Evolutionary conservation across 768 basidiomycete species (phyloP), one percentile per base, ranked within the genome.

Genomic region (Agaricus blazei): DNA sequence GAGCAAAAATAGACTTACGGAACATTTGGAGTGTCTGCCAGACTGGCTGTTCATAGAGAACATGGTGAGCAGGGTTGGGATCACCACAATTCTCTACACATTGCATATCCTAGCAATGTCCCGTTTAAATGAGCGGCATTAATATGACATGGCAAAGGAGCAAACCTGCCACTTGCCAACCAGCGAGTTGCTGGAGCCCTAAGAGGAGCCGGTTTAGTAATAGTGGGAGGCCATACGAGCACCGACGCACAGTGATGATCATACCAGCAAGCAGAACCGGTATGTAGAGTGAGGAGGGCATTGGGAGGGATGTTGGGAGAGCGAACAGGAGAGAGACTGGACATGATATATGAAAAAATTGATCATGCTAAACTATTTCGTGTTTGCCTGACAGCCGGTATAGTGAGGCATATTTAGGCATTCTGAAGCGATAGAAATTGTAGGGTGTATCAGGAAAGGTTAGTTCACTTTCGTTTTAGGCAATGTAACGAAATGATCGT

Each of bases 21-120:
- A 91, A 92, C 90, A 92, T 93, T 69, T 91, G 89, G 40, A 93
- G 78, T 12, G 84, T 91, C 70, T 93, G 91, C 89, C 92, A 90
- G 26, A 96, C 92, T 5, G 93, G 94, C 68, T 98, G 96, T 65
- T 98, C 94, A 68, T 90, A 98, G 29, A 91, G 79, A 48, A 93
- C 77, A 52, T 80, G 83, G 36, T 75, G 73, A 3, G 64, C 58
- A 1, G 85, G 80, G 68, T 90, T 74, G 37, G 80, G 80, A 59
- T 85, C 79, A 46, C 68, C 67, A 68, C 96, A 98, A 69, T 95
- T 90, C 78, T 93, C 93, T 43, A 98, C 95, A 66, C 96, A 98
- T 84, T 97, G 93, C 91, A 97, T 96, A 69, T 98, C 96, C 86
- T 89, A 58, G 19, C 19, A 19, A 19, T 19, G 28, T 51, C 31